Evolutionary conservation across 768 basidiomycete species (phyloP).

Genomic region (Suillus bovinus): DNA sequence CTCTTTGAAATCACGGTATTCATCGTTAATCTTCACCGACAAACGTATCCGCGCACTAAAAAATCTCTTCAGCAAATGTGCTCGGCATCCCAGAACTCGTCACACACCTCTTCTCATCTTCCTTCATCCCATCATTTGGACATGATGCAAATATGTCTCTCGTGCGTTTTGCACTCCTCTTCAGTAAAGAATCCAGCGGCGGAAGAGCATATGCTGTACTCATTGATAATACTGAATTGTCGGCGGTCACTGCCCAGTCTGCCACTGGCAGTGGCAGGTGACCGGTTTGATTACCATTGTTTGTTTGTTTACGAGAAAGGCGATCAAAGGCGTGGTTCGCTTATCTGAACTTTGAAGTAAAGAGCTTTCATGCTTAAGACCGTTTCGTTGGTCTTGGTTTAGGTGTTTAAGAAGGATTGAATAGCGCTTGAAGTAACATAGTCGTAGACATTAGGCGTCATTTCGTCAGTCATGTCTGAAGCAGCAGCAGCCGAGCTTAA

Average conservation of each 20-base stretch:
- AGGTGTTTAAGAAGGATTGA: conserved; percentile 6
- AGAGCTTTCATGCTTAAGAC: conserved; percentile 6
- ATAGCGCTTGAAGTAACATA: conserved; percentile 11
- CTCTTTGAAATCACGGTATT: conserved; percentile 84
- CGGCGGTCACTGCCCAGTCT: too few species aligned
- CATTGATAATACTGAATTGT: conserved; percentile 14
- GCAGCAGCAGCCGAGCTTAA: conserved; percentile 60
- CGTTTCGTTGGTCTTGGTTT: background rate
- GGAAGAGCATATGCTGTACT: conserved; percentile 53
- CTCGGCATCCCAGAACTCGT: background rate
- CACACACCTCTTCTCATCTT: conserved; percentile 71
- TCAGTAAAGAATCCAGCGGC: conserved; percentile 65
- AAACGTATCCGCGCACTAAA: conserved; percentile 69
- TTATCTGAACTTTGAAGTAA: background rate
- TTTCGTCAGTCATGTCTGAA: conserved; percentile 30
- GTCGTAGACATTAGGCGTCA: conserved; percentile 24
- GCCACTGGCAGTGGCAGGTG: background rate
- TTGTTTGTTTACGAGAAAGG: conserved; percentile 17
- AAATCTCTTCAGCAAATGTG: background rate
- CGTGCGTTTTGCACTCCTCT: conserved; percentile 68
- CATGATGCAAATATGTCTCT: conserved; percentile 67
- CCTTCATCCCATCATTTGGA: conserved; percentile 56
- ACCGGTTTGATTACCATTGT: conserved; percentile 18
- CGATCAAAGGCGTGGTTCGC: background rate
- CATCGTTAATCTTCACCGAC: conserved; percentile 84